phyloP scores from a whole-genome alignment of 805 yeast species.

The Alloascoidea africana region DNA sequence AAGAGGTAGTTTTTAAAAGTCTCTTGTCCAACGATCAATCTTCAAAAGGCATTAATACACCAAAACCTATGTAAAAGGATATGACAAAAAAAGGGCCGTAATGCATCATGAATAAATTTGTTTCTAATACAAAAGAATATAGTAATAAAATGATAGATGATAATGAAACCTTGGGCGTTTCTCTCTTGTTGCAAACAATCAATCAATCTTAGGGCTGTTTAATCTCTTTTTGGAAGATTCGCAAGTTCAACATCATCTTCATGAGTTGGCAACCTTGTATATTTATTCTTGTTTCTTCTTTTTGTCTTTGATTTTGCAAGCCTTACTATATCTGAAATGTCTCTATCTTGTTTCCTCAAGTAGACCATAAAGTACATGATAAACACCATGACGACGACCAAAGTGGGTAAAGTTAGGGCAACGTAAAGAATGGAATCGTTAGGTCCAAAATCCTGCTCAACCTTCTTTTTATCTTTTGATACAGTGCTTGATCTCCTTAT shows the following conservation, averaged over 20 bases:
- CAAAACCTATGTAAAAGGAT: too few species aligned
- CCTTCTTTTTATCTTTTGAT: background rate
- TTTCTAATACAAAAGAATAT: too few species aligned
- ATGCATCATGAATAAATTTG: too few species aligned
- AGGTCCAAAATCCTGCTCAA: background rate
- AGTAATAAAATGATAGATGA: too few species aligned
- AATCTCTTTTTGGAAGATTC: background rate
- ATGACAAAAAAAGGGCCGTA: too few species aligned
- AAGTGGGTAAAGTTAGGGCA: background rate
- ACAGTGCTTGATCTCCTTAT: background rate
- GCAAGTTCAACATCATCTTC: background rate
- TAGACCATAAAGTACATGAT: background rate
- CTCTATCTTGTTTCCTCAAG: too few species aligned
- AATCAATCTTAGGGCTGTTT: too few species aligned
- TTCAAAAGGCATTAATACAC: too few species aligned
- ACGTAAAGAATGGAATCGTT: background rate
- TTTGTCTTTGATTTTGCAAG: background rate
- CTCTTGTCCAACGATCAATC: too few species aligned
- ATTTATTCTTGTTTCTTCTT: background rate
- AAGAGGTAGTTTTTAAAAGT: too few species aligned
- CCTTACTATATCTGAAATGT: background rate
- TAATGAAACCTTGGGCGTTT: too few species aligned
- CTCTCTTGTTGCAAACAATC: too few species aligned
- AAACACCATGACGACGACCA: background rate
- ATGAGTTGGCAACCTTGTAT: conserved; percentile 1